Conservation (phyloP, 306 rosid species). For the Cicer cuneatum region DNA sequence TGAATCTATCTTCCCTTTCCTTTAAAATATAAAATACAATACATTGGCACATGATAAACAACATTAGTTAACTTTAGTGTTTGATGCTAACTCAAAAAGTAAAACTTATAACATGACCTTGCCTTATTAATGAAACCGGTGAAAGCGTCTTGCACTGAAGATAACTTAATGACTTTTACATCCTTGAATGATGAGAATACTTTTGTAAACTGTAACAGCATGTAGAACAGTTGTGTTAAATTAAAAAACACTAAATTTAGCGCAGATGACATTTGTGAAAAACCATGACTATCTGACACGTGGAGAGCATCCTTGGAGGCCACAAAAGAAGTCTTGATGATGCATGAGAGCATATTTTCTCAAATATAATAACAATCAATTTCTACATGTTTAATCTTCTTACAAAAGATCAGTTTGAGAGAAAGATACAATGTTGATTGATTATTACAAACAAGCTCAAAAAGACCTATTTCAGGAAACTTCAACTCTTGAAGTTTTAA, state of each 20-base stretch:
- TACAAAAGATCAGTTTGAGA: too few relatives aligned
- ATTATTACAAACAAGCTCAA: too few relatives aligned
- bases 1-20: constrained; percentile 76
- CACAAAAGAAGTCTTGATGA: too few relatives aligned
- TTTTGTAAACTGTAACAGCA: constrained; percentile 62
- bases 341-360: too few relatives aligned
- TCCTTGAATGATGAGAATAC: constrained; percentile 85
- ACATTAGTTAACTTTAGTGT: not conserved
- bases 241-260: not conserved
- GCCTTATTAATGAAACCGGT: constrained; percentile 75
- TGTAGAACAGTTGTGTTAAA: constrained; percentile 22
- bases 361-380: too few relatives aligned
- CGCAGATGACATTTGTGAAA: not conserved
- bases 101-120: constrained; percentile 33
- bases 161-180: constrained; percentile 84
- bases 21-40: constrained; percentile 42
- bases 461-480: too few relatives aligned
- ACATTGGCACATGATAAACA: constrained; percentile 23
- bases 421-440: too few relatives aligned
- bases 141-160: constrained; percentile 86
- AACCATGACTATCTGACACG: not conserved
- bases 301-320: not conserved
- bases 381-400: too few relatives aligned
- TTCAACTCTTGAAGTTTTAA: too few relatives aligned
- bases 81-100: constrained; percentile 17